Conservation (phyloP, 495 filamentous ascomycete genomes). For the Hypoxylon subgilvum region DNA sequence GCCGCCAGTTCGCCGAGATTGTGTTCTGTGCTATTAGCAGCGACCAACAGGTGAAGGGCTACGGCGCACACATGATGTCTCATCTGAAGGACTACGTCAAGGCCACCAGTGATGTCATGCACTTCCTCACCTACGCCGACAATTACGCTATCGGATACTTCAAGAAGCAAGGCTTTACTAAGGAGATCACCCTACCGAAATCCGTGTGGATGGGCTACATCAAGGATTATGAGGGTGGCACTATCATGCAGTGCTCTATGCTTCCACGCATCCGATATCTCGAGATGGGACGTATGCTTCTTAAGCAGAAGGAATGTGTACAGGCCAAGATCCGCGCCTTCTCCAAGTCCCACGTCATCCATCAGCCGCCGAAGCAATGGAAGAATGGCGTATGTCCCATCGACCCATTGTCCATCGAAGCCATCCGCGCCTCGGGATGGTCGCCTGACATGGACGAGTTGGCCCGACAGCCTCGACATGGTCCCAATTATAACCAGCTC, state of each 20-base stretch:
- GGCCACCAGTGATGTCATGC: slow-evolving; percentile 94
- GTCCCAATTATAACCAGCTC: slow-evolving; percentile 93
- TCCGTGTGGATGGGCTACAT: slow-evolving; percentile 99
- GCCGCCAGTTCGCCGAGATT: slow-evolving; percentile 93
- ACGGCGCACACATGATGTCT: slow-evolving; percentile 96
- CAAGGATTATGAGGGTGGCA: slow-evolving; percentile 98
- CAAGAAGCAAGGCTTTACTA: slow-evolving; percentile 98
- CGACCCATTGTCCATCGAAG: slow-evolving; percentile 79
- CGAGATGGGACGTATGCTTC: slow-evolving; percentile 89
- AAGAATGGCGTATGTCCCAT: slow-evolving; percentile 72
- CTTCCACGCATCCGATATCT: slow-evolving; percentile 93
- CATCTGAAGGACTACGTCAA: slow-evolving; percentile 99
- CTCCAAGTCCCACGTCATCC: slow-evolving; percentile 85
- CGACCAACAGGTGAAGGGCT: slow-evolving; percentile 98
- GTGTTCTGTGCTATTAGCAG: slow-evolving; percentile 98
- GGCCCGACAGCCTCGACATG: slow-evolving; percentile 93
- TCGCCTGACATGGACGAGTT: slow-evolving; percentile 96
- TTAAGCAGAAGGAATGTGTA: slow-evolving; percentile 95
- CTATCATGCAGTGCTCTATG: slow-evolving; percentile 99
- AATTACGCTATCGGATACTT: slow-evolving; percentile 99
- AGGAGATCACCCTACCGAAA: slow-evolving; percentile 92
- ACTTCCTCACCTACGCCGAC: slow-evolving; percentile 98
- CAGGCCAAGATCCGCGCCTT: slow-evolving; percentile 93
- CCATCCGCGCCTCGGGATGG: slow-evolving; percentile 91
- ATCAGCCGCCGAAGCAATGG: slow-evolving; percentile 85